A percentile compares a stretch with the other conserved stretches of the same genome.
phyloP scores from a whole-genome alignment of 2,329 filamentous ascomycete genomes.

The Hypoxylon sp. region DNA sequence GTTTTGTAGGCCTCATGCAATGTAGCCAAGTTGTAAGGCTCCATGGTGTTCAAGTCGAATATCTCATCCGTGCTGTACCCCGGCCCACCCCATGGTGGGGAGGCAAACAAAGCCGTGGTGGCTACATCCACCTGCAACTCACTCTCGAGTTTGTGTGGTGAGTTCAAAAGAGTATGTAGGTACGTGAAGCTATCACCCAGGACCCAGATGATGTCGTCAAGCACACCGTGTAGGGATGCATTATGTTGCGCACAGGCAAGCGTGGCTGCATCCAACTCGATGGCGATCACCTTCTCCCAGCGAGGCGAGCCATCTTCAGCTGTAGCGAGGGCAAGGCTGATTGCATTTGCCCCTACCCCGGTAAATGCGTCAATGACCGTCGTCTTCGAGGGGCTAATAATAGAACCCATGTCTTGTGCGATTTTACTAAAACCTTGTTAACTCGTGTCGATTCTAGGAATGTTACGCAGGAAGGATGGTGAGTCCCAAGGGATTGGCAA shows the following conservation, averaged over 20 bases:
- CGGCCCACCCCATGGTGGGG: constrained; percentile 73
- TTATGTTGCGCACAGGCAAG: constrained; percentile 95
- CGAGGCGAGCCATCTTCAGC: constrained; percentile 63
- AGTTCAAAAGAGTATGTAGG: constrained; percentile 63
- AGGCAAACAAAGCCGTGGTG: constrained; percentile 67
- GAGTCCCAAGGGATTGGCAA: constrained; percentile 7
- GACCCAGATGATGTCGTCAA: constrained; percentile 84
- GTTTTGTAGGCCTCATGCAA: constrained; percentile 74
- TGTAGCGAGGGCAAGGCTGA: constrained; percentile 82
- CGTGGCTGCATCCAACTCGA: constrained; percentile 85
- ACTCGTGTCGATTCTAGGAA: constrained; percentile 19
- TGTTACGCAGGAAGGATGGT: constrained; percentile 10
- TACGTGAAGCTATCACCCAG: constrained; percentile 88
- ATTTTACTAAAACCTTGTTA: constrained; percentile 71
- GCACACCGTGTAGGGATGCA: constrained; percentile 85
- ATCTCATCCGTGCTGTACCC: constrained; percentile 73
- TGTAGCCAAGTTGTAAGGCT: constrained; percentile 81
- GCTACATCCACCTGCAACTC: constrained; percentile 59
- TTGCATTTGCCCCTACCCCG: constrained; percentile 92
- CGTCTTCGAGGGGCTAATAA: constrained; percentile 58
- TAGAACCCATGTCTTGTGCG: constrained; percentile 76
- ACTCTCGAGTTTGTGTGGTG: constrained; percentile 51
- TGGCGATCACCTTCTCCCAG: constrained; percentile 88
- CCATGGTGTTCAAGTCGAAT: constrained; percentile 88
- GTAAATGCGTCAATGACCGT: constrained; percentile 90